Evolutionary conservation across 352 stramenopile species (phyloP).

Genomic region (Pythium periplocum): DNA sequence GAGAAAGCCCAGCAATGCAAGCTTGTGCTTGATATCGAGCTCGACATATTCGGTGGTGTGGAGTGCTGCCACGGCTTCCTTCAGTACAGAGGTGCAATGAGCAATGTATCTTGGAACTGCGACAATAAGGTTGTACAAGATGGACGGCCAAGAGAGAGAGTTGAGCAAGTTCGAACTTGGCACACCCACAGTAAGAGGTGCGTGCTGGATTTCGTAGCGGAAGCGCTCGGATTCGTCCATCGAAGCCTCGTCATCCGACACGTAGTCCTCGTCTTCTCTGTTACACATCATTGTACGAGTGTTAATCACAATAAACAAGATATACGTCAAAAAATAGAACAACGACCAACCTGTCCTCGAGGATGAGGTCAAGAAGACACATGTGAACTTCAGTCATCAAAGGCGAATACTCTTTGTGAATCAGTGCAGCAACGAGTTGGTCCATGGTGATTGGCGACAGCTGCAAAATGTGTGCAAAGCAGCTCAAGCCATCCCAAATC

Average conservation of each 20-base stretch:
- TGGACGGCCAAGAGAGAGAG: slow-evolving; percentile 69
- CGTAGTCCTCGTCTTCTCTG: slow-evolving; percentile 81
- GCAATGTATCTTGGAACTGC: slow-evolving; percentile 67
- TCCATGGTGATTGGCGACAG: slow-evolving; percentile 58
- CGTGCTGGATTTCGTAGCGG: slow-evolving; percentile 75
- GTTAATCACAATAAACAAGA: too few species aligned
- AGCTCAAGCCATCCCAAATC: slow-evolving; percentile 75
- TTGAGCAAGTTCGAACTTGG: slow-evolving; percentile 80
- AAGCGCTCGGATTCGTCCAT: slow-evolving; percentile 81
- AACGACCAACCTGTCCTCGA: slow-evolving; percentile 48
- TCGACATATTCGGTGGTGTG: slow-evolving; percentile 46
- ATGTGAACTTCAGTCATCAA: slow-evolving; percentile 80
- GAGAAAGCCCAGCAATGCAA: slow-evolving; percentile 67
- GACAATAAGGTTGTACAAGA: slow-evolving; percentile 60
- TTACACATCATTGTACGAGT: not conserved
- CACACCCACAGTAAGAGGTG: slow-evolving; percentile 70
- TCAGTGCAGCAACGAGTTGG: slow-evolving; percentile 53
- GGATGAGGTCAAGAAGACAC: slow-evolving; percentile 75
- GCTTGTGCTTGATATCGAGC: slow-evolving; percentile 56
- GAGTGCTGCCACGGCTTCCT: slow-evolving; percentile 40
- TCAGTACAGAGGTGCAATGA: slow-evolving; percentile 30
- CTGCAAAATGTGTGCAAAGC: slow-evolving; percentile 62
- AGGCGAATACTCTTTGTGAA: slow-evolving; percentile 30
- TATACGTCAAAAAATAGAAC: too few species aligned
- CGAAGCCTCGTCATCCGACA: slow-evolving; percentile 75